These are phyloP conservation scores for Penicillium sp. DNA, from an alignment of 2,329 filamentous ascomycete genomes.

Conservation along the genomic window DNA sequence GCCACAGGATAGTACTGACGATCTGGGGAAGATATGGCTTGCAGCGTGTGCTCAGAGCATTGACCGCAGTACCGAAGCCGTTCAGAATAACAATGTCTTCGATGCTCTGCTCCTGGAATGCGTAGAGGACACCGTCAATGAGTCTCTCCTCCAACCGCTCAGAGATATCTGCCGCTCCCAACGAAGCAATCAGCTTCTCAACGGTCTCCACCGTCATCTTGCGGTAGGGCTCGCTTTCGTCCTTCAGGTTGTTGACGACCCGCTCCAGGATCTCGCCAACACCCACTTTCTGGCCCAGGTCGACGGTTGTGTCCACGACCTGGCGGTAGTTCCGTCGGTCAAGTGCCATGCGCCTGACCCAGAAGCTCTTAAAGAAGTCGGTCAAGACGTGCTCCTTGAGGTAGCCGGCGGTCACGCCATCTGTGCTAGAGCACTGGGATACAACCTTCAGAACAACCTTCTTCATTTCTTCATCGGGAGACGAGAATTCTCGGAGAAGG, in stretches of 20 bases:
- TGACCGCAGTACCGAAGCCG: slow-evolving; percentile 95
- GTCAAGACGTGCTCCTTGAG: slow-evolving; percentile 91
- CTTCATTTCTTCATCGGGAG: slow-evolving; percentile 99
- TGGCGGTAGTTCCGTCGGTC: slow-evolving; percentile 98
- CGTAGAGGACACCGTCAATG: slow-evolving; percentile 89
- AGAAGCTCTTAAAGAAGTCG: slow-evolving; percentile 98
- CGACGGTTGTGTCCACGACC: slow-evolving; percentile 96
- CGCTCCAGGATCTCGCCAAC: slow-evolving; percentile 90
- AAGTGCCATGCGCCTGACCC: slow-evolving; percentile 93
- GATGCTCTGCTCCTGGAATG: slow-evolving; percentile 96
- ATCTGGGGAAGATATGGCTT: slow-evolving; percentile 97
- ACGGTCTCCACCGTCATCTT: slow-evolving; percentile 99
- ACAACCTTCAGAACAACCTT: slow-evolving; percentile 98
- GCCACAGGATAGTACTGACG: slow-evolving; percentile 91
- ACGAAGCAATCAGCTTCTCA: slow-evolving; percentile 88
- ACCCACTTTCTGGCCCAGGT: slow-evolving; percentile 96
- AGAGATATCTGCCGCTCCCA: slow-evolving; percentile 90
- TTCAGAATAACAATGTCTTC: slow-evolving; percentile 96
- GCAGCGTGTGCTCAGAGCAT: slow-evolving; percentile 85
- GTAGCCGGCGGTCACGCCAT: slow-evolving; percentile 91
- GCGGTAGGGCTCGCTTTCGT: slow-evolving; percentile 94
- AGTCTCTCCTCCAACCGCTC: slow-evolving; percentile 88
- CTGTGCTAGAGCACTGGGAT: slow-evolving; percentile 88
- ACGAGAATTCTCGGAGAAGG: slow-evolving; percentile 88
- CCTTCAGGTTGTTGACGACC: slow-evolving; percentile 92